Base-by-base conservation (phyloP, 179 eudicot genomes). In the Amaranthus tricolor region DNA sequence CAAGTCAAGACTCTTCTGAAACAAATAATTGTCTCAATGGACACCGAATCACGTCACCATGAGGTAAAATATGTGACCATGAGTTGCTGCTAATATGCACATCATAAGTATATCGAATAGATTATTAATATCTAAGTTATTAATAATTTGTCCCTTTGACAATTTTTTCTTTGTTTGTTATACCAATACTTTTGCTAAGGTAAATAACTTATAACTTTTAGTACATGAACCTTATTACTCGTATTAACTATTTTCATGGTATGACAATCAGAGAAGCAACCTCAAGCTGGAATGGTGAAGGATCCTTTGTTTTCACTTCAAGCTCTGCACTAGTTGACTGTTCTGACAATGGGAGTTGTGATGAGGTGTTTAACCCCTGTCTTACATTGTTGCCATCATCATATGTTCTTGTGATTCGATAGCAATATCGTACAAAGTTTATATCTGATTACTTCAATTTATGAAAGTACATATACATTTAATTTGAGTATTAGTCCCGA, bases 271-370 rank as follows among this genome's bases (percentile, higher is more conserved):
- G 98, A 82, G 93, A 84, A 85, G 97, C 98, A 66, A 82, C 87
- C 56, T 84, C 78, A 74, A 82, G 79, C 76, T 93, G 98, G 98
- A 88, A 82, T 76, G 93, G 97, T 44, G 88, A 88, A 76, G 98
- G 98, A 73, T 85, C 86, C 69, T 89, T 93, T 71, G 82, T 91
- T 31, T 93, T 93, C 84, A 93, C 98, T 17, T 93, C 98, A 81
- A 93, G 98, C 88, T 83, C 97, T 66, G 95, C 95, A 45, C 87
- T 85, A 24, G 90, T 84, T 84, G 97, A 93, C 81, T 85, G 97
- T 81, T 50, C 72, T 61, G 98, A 93, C 83, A 91, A 91, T 82
- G 98, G 98, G 52, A 61, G 71, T 44, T 91, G 97, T 82, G 82
- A 91, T 77, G 97, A 93, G 98, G 98, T 93, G 54, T 49, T 72